Percentiles rank a stretch among this genome's conserved stretches.
These are phyloP conservation scores for Brasenia schreberi DNA, from an alignment of 164 flowering plant species.

Conservation along the genomic window DNA sequence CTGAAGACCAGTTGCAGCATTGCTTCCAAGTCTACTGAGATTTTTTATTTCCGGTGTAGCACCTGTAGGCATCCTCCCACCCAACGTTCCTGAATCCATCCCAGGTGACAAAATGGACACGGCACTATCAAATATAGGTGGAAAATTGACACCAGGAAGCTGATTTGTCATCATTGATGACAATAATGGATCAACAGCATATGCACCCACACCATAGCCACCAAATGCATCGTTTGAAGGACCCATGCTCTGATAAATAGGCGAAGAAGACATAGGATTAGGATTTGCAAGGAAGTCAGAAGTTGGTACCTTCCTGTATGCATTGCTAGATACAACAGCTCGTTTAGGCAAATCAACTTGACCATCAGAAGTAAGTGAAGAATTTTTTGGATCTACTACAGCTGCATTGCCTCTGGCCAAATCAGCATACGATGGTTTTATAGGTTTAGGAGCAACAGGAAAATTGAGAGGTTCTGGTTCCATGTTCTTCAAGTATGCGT, in stretches of 20 bases:
- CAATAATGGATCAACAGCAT: constrained; percentile 2
- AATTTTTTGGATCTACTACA: not conserved
- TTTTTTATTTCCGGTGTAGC: constrained; percentile 39
- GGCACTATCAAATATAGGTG: not conserved
- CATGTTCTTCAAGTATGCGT: constrained; percentile 23
- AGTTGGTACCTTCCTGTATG: constrained; percentile 8
- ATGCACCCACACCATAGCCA: not conserved
- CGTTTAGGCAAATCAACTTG: constrained; percentile 2
- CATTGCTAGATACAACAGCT: not conserved
- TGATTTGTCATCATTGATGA: not conserved
- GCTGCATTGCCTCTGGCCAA: not conserved
- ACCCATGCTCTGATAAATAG: not conserved
- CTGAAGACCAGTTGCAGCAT: constrained; percentile 28
- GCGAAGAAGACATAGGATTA: not conserved
- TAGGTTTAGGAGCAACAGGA: not conserved
- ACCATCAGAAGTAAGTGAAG: not conserved
- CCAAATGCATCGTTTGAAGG: not conserved
- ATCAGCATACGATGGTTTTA: not conserved
- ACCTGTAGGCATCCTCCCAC: constrained; percentile 38
- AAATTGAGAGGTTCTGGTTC: constrained; percentile 20
- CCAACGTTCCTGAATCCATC: constrained; percentile 42
- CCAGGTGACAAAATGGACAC: constrained; percentile 25
- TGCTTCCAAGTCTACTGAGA: constrained; percentile 40
- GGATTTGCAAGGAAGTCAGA: not conserved
- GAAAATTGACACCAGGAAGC: not conserved